These are phyloP conservation scores for Rubroboletus satanas DNA, from an alignment of 768 basidiomycete genomes.

Conservation along the genomic window DNA sequence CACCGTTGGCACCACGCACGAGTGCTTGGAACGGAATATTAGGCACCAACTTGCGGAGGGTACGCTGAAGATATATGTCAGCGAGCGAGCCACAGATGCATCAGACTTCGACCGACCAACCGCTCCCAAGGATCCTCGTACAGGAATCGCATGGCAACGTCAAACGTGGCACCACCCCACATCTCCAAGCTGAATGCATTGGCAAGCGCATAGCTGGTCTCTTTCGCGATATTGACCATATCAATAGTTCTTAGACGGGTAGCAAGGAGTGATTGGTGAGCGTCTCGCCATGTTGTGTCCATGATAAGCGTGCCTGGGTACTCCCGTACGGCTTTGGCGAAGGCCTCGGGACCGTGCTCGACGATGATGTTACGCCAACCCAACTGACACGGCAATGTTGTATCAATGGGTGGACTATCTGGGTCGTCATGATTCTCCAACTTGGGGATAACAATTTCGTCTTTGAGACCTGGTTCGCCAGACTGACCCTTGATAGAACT, in stretches of 20 bases:
- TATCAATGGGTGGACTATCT: conserved; percentile 69
- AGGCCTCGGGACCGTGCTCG: conserved; percentile 95
- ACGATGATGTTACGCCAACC: conserved; percentile 99
- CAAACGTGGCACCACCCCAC: conserved; percentile 99
- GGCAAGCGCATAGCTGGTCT: conserved; percentile 90
- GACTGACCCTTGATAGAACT: conserved; percentile 95
- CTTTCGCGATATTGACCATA: conserved; percentile 97
- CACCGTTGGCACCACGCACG: conserved; percentile 97
- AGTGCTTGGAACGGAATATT: conserved; percentile 99
- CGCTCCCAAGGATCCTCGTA: conserved; percentile 99
- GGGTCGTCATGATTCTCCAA: conserved; percentile 78
- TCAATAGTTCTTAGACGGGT: conserved; percentile 94
- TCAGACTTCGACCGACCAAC: conserved; percentile 49
- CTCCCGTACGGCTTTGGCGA: conserved; percentile 94
- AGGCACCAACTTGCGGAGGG: conserved; percentile 91
- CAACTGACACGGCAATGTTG: conserved; percentile 72
- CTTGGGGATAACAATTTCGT: conserved; percentile 79
- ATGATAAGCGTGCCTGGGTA: conserved; percentile 95
- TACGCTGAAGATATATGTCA: conserved; percentile 50
- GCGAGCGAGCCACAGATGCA: background rate
- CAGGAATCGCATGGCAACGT: conserved; percentile 98
- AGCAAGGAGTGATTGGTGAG: conserved; percentile 95
- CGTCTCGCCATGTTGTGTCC: conserved; percentile 99
- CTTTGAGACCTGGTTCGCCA: conserved; percentile 92
- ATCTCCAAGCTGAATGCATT: conserved; percentile 97